phyloP scores from a whole-genome alignment of 2,329 filamentous ascomycete species.

The Lecanicillium sp. region DNA sequence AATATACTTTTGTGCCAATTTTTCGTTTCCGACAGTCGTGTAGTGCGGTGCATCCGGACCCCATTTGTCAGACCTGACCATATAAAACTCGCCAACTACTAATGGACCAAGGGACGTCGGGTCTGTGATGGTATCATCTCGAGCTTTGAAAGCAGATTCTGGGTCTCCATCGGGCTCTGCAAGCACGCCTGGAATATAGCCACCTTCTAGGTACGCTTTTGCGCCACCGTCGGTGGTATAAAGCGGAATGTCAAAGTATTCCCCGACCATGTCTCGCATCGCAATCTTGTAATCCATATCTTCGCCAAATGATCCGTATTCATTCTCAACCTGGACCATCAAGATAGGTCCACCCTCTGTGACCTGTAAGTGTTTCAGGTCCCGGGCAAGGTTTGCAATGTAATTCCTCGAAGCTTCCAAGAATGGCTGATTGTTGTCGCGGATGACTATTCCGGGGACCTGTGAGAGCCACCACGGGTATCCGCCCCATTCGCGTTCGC shows the following conservation, averaged over 20 bases:
- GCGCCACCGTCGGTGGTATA: slow-evolving; percentile 41
- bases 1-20: slow-evolving; percentile 16
- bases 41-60: slow-evolving; percentile 27
- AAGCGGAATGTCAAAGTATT: slow-evolving; percentile 31
- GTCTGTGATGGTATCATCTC: slow-evolving; percentile 33
- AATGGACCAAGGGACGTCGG: slow-evolving; percentile 31
- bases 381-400: slow-evolving; percentile 25
- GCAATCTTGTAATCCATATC: slow-evolving; percentile 34
- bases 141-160: slow-evolving; percentile 25
- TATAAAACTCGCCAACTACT: slow-evolving; percentile 41
- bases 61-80: slow-evolving; percentile 34
- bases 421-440: slow-evolving; percentile 30
- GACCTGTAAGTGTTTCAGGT: slow-evolving; percentile 27
- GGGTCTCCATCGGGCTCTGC: slow-evolving; percentile 38
- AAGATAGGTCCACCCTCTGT: slow-evolving; percentile 34
- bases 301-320: slow-evolving; percentile 39
- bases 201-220: slow-evolving; percentile 32
- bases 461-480: slow-evolving; percentile 35
- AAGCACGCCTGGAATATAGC: slow-evolving; percentile 32
- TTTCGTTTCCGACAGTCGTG: slow-evolving; percentile 18
- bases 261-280: slow-evolving; percentile 31
- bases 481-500: slow-evolving; percentile 39
- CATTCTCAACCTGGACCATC: slow-evolving; percentile 42
- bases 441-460: slow-evolving; percentile 29
- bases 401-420: slow-evolving; percentile 27